Base-by-base conservation (phyloP, 73 alveolate genomes). In the Tetrahymena thermophila region DNA sequence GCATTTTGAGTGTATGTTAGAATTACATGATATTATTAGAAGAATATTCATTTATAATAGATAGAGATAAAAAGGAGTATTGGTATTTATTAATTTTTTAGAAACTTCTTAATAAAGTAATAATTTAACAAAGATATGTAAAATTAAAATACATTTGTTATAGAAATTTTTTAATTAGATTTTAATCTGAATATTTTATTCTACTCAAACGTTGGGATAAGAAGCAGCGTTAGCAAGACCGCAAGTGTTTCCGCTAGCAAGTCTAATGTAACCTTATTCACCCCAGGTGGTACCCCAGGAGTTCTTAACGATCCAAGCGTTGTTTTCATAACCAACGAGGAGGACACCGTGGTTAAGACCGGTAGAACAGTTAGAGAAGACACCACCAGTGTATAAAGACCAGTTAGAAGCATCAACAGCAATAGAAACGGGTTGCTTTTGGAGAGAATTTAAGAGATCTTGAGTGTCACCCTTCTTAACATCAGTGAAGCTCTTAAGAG, bases 241-340 rank as follows among this genome's bases (percentile, higher is more conserved):
- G 94, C 98, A 96, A 56, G 96, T 89, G 94, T 97, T 97, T 19
- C 98, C 97, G 93, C 96, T 84, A 34, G 40, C 96, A 89, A 97
- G 96, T 84, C 94, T 93, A 43, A 97, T 96, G 96, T 83, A 50
- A 85, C 98, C 98, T 57, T 58, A 40, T 21, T 42, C 97, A 94
- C 98, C 98, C 98, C 98, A 97, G 15, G 93, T 58, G 84, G 94
- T 96, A 94, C 94, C 94, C 98, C 98, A 97, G 21, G 98, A 97
- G 84, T 97, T 97, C 96, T 97, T 96, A 56, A 97, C 85, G 17
- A 96, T 28, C 94, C 93, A 71, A 43, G 44, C 37, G 56, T 83
- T 56, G n/a, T 85, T 44, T 44, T 57, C 85, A 94, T 85, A 83
- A 84, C 98, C 98, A 55, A 97, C 98, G 14, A 85, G 94, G 85